These are phyloP conservation scores for Lathyrus aphaca DNA, from an alignment of 306 rosid species.

Conservation along the genomic window DNA sequence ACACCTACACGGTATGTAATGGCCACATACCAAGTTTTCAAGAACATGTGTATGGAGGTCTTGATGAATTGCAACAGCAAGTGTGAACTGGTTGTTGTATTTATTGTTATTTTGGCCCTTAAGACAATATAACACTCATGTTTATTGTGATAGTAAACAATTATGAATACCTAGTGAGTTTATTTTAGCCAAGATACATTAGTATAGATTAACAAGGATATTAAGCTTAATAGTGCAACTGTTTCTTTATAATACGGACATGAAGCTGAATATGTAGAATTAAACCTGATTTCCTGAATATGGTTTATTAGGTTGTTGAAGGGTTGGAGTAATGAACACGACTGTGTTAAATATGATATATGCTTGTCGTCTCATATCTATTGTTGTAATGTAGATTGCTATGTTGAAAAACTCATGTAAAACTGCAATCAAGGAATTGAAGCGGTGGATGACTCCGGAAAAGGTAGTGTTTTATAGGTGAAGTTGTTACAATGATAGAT, in stretches of 20 bases:
- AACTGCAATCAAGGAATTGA: constrained; percentile 60
- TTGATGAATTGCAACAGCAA: constrained; percentile 15
- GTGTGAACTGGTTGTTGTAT: neutral
- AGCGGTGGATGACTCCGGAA: constrained; percentile 79
- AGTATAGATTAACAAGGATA: too few relatives aligned
- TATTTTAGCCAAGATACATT: neutral
- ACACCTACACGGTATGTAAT: too few relatives aligned
- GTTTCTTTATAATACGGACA: too few relatives aligned
- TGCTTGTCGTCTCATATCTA: constrained; percentile 33
- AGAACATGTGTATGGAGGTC: neutral
- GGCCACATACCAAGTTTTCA: too few relatives aligned
- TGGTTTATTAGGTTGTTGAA: neutral
- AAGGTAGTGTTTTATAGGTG: constrained; percentile 57
- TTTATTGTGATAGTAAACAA: neutral
- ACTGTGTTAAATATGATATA: constrained; percentile 23
- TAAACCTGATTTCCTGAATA: too few relatives aligned
- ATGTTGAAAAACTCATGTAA: constrained; percentile 70
- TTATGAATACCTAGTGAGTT: constrained; percentile 11
- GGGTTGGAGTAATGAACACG: constrained; percentile 21
- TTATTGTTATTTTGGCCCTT: neutral
- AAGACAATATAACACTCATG: neutral
- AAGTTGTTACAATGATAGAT: constrained; percentile 15
- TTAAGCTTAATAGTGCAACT: too few relatives aligned
- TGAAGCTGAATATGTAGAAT: too few relatives aligned
- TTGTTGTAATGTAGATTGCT: constrained; percentile 58